phyloP scores from a whole-genome alignment of 2,329 filamentous ascomycete genomes.

The Pyrenophora tritici-repentis region DNA sequence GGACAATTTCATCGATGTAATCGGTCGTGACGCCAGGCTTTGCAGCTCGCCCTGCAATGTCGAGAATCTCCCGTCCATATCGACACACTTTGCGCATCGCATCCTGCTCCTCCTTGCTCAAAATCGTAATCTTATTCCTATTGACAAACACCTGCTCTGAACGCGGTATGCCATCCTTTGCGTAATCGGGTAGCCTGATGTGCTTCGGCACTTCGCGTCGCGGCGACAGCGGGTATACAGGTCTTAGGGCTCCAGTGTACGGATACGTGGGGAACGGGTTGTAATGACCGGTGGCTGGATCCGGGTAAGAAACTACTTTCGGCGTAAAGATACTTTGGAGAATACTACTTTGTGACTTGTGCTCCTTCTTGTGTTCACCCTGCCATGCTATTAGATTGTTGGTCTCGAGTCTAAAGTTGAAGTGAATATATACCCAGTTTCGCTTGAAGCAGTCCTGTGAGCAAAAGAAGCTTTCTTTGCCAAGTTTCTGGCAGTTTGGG shows the following conservation, averaged over 20 bases:
- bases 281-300: slow-evolving; percentile 85
- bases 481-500: slow-evolving; percentile 90
- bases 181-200: slow-evolving; percentile 87
- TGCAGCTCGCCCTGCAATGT: slow-evolving; percentile 81
- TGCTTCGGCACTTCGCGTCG: slow-evolving; percentile 68
- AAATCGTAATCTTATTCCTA: slow-evolving; percentile 79
- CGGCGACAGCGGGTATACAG: slow-evolving; percentile 67
- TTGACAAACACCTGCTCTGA: slow-evolving; percentile 68
- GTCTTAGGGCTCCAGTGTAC: slow-evolving; percentile 80
- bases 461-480: slow-evolving; percentile 93
- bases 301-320: slow-evolving; percentile 85
- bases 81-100: slow-evolving; percentile 92
- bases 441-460: slow-evolving; percentile 98
- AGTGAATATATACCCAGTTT: slow-evolving; percentile 77
- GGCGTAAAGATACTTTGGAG: slow-evolving; percentile 76
- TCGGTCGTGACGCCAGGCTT: slow-evolving; percentile 96
- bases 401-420: slow-evolving; percentile 7
- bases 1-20: slow-evolving; percentile 90
- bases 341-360: slow-evolving; percentile 79
- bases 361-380: slow-evolving; percentile 79
- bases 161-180: slow-evolving; percentile 75
- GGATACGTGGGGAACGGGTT: slow-evolving; percentile 90
- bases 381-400: slow-evolving; percentile 49
- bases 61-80: slow-evolving; percentile 86
- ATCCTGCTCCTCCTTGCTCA: slow-evolving; percentile 79